phyloP scores from a whole-genome alignment of 441 rosid species.

The Brassica balearica region DNA sequence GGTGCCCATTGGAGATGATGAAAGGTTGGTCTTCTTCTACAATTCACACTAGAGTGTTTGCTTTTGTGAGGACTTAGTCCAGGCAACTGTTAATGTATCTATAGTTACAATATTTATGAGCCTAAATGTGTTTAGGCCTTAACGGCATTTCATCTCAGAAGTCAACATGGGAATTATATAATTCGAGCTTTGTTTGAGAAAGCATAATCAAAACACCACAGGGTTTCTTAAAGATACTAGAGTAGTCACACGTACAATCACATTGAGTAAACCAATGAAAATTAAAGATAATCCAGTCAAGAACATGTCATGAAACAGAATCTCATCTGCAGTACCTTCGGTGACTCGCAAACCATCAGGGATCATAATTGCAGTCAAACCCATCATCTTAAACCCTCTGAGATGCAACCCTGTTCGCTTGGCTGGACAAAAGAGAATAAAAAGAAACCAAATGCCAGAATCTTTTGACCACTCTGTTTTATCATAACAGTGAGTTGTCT shows the following conservation, averaged over 20 bases:
- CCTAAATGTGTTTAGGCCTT: not conserved
- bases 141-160: slow-evolving; percentile 20
- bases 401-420: not conserved
- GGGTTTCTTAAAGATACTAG: slow-evolving; percentile 8
- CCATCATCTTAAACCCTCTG: slow-evolving; percentile 7
- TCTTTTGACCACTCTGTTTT: slow-evolving; percentile 13
- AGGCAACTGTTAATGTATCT: not conserved
- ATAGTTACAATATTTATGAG: not conserved
- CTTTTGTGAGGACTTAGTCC: slow-evolving; percentile 10
- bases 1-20: slow-evolving; percentile 5
- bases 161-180: not conserved
- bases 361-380: slow-evolving; percentile 4
- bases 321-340: slow-evolving; percentile 19
- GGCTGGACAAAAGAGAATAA: not conserved
- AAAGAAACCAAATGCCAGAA: slow-evolving; percentile 11
- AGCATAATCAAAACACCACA: slow-evolving; percentile 23
- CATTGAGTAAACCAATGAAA: slow-evolving; percentile 15
- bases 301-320: slow-evolving; percentile 17
- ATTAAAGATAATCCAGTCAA: not conserved
- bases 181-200: slow-evolving; percentile 20
- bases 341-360: slow-evolving; percentile 22
- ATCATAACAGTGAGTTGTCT: slow-evolving; percentile 10
- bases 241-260: not conserved
- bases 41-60: slow-evolving; percentile 1
- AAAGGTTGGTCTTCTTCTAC: slow-evolving; percentile 8